Evolutionary conservation across 1,284 basidiomycete genomes (phyloP), one percentile per base, ranked within the genome.

Genomic region (Melanopsichium pennsylvanicum): DNA sequence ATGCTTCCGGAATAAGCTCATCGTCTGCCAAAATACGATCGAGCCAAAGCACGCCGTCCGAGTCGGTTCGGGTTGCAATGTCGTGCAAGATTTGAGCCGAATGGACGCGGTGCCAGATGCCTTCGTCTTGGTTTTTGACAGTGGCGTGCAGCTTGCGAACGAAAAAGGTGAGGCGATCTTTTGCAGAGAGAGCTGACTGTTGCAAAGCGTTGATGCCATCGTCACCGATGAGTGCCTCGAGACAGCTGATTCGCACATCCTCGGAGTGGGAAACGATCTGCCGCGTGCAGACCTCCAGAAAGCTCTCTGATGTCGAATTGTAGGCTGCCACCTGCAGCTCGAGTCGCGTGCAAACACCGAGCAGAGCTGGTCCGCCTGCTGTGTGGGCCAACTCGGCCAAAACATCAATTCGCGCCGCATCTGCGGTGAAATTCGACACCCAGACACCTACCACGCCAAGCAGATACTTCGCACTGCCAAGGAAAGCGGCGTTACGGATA

Each of bases 61-160:
- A 29, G 25, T 55, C 50, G 13, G 6, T 42, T 22, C 34, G 51
- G 11, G 22, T 15, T 3, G 52, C 57, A 11, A 69, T 46, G 19
- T 47, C 27, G 23, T 64, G 52, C 29, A 70, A 35, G 5, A 64
- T 34, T 35, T 56, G 48, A 22, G 61, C 55, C n/a, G 56, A 49
- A 23, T 56, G 49, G 21, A 70, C 49, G 31, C 67, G 59, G 18
- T 64, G 60, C 67, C 67, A 70, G 34, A 70, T 64, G 33, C 61
- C 61, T 38, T 64, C 48, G 12, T 33, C 25, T 11, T 52, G 51
- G 23, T 57, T 36, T 15, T 47, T 34, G 4, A 48, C 16, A 2
- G 34, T 40, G 10, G 52, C 35, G 35, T 70, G 67, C 3, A 67
- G 57, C 52, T 52, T 46, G 27, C 47, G 56, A 21, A 38, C 33